phyloP scores from a whole-genome alignment of 208 protist species.

The Leishmania tarentolae region DNA sequence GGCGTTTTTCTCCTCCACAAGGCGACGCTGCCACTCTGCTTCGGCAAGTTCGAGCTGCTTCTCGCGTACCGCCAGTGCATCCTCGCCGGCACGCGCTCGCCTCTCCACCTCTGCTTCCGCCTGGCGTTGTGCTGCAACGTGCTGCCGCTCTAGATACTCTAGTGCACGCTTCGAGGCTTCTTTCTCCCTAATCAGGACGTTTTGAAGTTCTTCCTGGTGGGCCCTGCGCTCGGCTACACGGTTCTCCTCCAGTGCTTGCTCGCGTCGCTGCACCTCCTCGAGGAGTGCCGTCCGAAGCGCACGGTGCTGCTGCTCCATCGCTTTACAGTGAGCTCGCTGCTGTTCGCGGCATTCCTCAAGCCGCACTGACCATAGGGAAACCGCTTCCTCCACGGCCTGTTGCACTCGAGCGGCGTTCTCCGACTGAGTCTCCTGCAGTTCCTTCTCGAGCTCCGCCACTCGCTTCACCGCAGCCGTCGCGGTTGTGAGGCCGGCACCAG shows the following conservation, averaged over 20 bases:
- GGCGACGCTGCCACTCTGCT: conserved; percentile 8
- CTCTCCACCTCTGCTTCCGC: background rate
- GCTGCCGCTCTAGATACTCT: conserved; percentile 16
- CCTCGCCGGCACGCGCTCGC: conserved; percentile 19
- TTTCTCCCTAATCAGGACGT: conserved; percentile 16
- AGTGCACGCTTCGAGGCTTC: conserved; percentile 23
- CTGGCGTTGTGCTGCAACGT: background rate
- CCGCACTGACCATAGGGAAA: conserved; percentile 11
- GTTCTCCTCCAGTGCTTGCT: conserved; percentile 29
- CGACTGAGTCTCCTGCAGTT: conserved; percentile 20
- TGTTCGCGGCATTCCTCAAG: conserved; percentile 15
- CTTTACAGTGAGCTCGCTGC: conserved; percentile 8
- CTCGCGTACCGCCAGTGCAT: conserved; percentile 25
- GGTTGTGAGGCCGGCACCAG: background rate
- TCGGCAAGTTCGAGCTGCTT: conserved; percentile 2
- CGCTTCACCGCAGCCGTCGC: conserved; percentile 17
- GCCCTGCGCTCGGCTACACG: conserved; percentile 23
- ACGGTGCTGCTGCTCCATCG: conserved; percentile 29
- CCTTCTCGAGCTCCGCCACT: conserved; percentile 25
- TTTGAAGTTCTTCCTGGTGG: conserved; percentile 30
- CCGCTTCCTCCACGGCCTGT: conserved; percentile 12
- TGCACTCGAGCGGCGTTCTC: conserved; percentile 14
- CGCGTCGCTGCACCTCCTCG: conserved; percentile 26
- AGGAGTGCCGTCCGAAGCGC: conserved; percentile 20
- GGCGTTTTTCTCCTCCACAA: background rate